These are phyloP conservation scores for Pyrenochaeta sp. DNA, from an alignment of 2,329 filamentous ascomycete genomes.

Conservation along the genomic window DNA sequence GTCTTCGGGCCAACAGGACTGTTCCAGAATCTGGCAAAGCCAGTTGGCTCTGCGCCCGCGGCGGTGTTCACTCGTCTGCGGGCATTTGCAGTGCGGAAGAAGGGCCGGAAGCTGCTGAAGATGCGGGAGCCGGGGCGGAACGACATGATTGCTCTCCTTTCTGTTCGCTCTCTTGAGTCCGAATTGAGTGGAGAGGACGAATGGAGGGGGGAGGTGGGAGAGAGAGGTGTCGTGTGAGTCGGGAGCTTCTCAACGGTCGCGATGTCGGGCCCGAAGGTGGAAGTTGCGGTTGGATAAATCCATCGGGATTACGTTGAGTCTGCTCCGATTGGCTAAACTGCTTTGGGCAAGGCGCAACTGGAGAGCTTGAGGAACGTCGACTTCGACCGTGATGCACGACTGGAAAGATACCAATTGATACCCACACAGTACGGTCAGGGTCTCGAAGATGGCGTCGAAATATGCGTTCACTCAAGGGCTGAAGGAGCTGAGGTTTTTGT, in stretches of 20 bases:
- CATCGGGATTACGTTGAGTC: conserved; percentile 33
- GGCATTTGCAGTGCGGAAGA: conserved; percentile 62
- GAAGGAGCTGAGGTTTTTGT: conserved; percentile 96
- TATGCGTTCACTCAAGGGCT: conserved; percentile 89
- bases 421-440: conserved; percentile 5
- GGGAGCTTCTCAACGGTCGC: conserved; percentile 11
- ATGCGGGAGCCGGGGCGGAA: conserved; percentile 67
- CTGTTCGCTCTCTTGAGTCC: conserved; percentile 3
- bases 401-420: conserved; percentile 25
- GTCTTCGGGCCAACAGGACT: conserved; percentile 69
- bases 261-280: conserved; percentile 27
- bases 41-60: conserved; percentile 57
- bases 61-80: conserved; percentile 76
- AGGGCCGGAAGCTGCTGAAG: conserved; percentile 61
- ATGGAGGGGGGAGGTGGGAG: conserved; percentile 52
- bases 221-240: conserved; percentile 10
- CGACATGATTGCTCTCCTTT: conserved; percentile 55
- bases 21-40: conserved; percentile 74
- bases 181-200: conserved; percentile 3
- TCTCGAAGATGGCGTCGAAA: conserved; percentile 79
- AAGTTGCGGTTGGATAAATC: conserved; percentile 17
- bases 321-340: conserved; percentile 31
- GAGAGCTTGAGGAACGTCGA: conserved; percentile 31
- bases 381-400: conserved; percentile 3
- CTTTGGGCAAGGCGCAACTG: conserved; percentile 13